Evolutionary conservation across 176 grass and related monocot genomes (phyloP).

Genomic region (Oryza brachyantha): DNA sequence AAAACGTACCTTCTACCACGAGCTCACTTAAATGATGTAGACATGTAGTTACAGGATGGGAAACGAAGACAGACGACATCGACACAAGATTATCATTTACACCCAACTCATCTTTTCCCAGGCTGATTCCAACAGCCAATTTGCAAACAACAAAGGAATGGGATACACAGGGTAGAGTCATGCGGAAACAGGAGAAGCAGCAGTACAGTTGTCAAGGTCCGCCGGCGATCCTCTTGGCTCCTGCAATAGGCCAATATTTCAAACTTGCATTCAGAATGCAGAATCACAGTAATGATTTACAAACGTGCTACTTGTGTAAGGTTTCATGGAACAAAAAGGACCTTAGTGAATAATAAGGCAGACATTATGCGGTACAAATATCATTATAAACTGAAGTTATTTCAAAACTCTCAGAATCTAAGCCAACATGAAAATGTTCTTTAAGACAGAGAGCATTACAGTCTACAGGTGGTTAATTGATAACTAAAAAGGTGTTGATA

Average conservation of each 20-base stretch:
- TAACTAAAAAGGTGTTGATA: not conserved
- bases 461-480: not conserved
- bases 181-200: not conserved
- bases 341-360: not conserved
- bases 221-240: not conserved
- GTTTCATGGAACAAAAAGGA: not conserved
- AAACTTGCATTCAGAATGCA: not conserved
- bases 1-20: not conserved
- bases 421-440: not conserved
- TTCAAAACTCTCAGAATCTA: not conserved
- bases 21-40: not conserved
- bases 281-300: not conserved
- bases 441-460: not conserved
- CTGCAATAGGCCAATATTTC: not conserved
- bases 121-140: constrained; percentile 1
- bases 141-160: not conserved
- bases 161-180: not conserved
- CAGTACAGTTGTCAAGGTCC: not conserved
- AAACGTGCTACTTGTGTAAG: not conserved
- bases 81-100: not conserved
- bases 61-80: not conserved
- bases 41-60: not conserved
- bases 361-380: not conserved
- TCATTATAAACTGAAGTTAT: not conserved
- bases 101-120: not conserved